Conservation (phyloP, 2,329 filamentous ascomycete genomes). For the Hypoxylon sp. region DNA sequence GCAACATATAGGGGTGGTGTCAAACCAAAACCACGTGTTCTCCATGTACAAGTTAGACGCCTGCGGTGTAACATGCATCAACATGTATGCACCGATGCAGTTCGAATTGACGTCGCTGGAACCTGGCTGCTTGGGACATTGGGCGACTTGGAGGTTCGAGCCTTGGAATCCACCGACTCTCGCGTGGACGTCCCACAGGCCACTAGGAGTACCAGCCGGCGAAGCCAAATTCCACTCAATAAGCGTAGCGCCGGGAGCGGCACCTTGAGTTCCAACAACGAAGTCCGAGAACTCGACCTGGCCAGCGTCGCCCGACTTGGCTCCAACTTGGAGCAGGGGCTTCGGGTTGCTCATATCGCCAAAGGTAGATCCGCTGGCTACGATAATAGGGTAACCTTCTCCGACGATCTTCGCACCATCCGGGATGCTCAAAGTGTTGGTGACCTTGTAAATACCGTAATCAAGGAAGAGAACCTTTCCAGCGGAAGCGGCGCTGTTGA, state of each 20-base stretch:
- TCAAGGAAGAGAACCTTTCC: conserved; percentile 68
- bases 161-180: conserved; percentile 79
- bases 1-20: not conserved
- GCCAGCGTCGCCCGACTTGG: conserved; percentile 69
- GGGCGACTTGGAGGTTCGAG: conserved; percentile 74
- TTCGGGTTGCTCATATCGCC: conserved; percentile 68
- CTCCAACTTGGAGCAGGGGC: conserved; percentile 75
- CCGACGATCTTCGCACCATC: conserved; percentile 54
- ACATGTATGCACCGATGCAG: conserved; percentile 56
- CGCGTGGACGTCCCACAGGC: conserved; percentile 81
- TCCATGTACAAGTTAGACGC: conserved; percentile 56
- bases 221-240: conserved; percentile 79
- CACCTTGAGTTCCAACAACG: conserved; percentile 75
- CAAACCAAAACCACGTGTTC: conserved; percentile 58
- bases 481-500: conserved; percentile 62
- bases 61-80: conserved; percentile 54
- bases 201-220: conserved; percentile 56
- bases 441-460: conserved; percentile 67
- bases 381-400: conserved; percentile 56
- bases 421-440: conserved; percentile 61
- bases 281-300: conserved; percentile 78
- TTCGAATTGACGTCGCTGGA: conserved; percentile 47
- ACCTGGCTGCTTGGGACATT: conserved; percentile 70
- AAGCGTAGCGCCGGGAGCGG: conserved; percentile 75
- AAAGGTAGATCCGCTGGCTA: conserved; percentile 69